These are phyloP conservation scores for Cladophialophora chaetospira DNA, from an alignment of 2,329 filamentous ascomycete species.

Conservation along the genomic window DNA sequence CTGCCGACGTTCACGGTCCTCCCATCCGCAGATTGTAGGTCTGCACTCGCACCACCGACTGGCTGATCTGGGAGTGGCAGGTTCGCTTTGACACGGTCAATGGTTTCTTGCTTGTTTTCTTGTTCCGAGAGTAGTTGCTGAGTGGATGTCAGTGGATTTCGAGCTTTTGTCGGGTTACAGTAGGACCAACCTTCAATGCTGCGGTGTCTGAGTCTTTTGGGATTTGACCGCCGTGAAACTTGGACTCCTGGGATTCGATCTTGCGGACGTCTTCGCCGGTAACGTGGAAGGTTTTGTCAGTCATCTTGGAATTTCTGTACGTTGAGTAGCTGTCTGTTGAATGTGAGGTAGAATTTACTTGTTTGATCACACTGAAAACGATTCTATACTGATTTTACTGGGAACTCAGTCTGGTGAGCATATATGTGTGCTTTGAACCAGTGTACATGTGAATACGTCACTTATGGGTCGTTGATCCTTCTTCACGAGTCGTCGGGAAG, in stretches of 20 bases:
- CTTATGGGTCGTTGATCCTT: background rate
- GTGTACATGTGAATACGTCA: background rate
- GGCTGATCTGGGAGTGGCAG: conserved; percentile 79
- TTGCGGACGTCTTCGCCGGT: conserved; percentile 54
- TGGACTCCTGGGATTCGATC: conserved; percentile 46
- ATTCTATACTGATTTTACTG: too few relatives aligned
- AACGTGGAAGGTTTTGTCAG: conserved; percentile 48
- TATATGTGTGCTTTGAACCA: background rate
- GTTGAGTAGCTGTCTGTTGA: too few relatives aligned
- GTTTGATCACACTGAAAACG: too few relatives aligned
- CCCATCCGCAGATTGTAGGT: conserved; percentile 74
- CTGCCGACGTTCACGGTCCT: conserved; percentile 70
- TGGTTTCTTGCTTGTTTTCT: conserved; percentile 61
- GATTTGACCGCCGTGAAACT: conserved; percentile 44
- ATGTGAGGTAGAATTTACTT: too few relatives aligned
- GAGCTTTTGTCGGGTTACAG: too few relatives aligned
- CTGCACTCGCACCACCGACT: conserved; percentile 62
- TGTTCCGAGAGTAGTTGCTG: conserved; percentile 42
- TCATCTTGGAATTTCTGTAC: conserved; percentile 10
- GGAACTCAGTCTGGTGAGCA: background rate
- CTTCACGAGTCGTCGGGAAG: too few relatives aligned
- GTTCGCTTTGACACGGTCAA: conserved; percentile 69
- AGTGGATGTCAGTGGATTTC: conserved; percentile 8
- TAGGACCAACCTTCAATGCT: conserved; percentile 50
- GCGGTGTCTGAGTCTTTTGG: conserved; percentile 50